Evolutionary conservation across 306 rosid species (phyloP).

Genomic region (Castanea mollissima): DNA sequence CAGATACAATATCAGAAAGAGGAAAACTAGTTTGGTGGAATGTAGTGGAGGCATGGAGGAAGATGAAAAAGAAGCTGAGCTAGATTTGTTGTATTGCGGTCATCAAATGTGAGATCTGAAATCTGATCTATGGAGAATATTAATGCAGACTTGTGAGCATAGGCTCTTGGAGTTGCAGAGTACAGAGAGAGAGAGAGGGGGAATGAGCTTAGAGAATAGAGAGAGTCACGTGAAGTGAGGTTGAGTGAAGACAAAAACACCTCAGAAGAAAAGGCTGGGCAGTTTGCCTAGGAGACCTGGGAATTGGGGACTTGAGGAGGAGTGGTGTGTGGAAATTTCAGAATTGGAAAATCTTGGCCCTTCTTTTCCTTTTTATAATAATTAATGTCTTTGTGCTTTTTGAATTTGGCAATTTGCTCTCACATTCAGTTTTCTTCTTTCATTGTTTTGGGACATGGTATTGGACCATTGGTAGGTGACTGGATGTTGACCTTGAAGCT

Average conservation of each 20-base stretch:
- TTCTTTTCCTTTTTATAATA: neutral
- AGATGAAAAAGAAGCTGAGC: neutral
- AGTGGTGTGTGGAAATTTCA: neutral
- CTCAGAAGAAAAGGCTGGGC: neutral
- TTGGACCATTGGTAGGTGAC: neutral
- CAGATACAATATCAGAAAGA: slow-evolving; percentile 16
- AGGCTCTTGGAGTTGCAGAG: slow-evolving; percentile 25
- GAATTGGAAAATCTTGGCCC: neutral
- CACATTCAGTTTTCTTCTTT: neutral
- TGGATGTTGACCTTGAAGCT: neutral
- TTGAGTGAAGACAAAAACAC: slow-evolving; percentile 29
- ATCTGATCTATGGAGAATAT: slow-evolving; percentile 4
- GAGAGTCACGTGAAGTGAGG: slow-evolving; percentile 55
- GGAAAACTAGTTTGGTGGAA: neutral
- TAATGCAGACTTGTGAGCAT: neutral
- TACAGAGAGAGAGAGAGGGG: neutral
- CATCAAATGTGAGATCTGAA: slow-evolving; percentile 34
- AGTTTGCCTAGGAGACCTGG: neutral
- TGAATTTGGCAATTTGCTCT: neutral
- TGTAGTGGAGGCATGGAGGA: slow-evolving; percentile 29
- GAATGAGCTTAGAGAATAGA: neutral
- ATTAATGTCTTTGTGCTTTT: neutral
- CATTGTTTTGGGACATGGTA: neutral
- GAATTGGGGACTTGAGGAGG: neutral
- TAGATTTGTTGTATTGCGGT: neutral